Percentiles rank a stretch among this genome's conserved stretches.
phyloP scores from a whole-genome alignment of 2,329 filamentous ascomycete species.

The Orbilia brochopaga region DNA sequence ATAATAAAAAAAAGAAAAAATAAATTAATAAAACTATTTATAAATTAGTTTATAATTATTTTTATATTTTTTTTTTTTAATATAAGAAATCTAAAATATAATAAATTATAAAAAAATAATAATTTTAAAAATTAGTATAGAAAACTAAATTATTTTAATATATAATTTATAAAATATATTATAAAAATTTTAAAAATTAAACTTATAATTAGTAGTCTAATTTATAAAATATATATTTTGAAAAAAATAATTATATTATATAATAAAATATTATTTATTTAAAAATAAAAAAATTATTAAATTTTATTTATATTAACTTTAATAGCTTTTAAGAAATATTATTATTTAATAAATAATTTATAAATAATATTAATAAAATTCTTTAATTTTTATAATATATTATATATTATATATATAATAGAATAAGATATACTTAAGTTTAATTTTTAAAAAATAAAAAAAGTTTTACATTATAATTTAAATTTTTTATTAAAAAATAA shows the following conservation, averaged over 20 bases:
- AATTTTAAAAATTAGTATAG: too few species aligned
- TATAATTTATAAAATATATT: too few species aligned
- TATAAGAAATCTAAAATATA: too few species aligned
- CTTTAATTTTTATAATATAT: background rate
- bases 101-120: background rate
- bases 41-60: too few species aligned
- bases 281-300: conserved; percentile 8
- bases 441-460: conserved; percentile 23
- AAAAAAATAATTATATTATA: background rate
- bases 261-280: background rate
- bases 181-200: too few species aligned
- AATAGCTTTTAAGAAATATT: background rate
- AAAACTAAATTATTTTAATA: too few species aligned
- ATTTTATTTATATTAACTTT: conserved; percentile 9
- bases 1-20: too few species aligned
- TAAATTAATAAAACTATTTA: too few species aligned
- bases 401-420: background rate
- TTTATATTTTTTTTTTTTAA: too few species aligned
- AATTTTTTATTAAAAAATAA: background rate
- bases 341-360: background rate
- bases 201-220: background rate
- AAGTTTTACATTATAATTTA: conserved; percentile 9
- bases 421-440: background rate
- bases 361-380: background rate
- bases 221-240: background rate